Base-by-base conservation (phyloP, 164 flowering plant genomes). In the Buxus sempervirens region DNA sequence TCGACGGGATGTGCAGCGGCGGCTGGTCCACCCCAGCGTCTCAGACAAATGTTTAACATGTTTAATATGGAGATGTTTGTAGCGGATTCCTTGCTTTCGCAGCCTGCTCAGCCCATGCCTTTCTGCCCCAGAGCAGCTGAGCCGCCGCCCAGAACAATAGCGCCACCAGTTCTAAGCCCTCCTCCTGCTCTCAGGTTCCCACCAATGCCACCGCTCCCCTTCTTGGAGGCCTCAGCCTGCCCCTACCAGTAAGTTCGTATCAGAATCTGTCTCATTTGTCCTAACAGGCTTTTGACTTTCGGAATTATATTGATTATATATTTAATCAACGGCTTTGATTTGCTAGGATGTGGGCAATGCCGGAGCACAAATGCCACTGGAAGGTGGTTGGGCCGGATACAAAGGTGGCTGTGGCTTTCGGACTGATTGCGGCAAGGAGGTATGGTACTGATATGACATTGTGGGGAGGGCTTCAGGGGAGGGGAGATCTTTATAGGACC, bases 301-400 rank as follows among this genome's bases (percentile, higher is more conserved):
- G 38, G 38, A 7, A n/a, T 32, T 32, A 3, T 7, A 32, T 7
- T 32, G 38, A n/a, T n/a, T n/a, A n/a, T n/a, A n/a, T n/a, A n/a
- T n/a, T 32, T 7, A 32, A 32, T 8, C 32, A 22, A 24, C 42
- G 28, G 49, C 26, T 41, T 27, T 61, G 27, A 5, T 54, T 32
- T 58, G 7, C 15, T 77, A 95, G 99, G 81, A 77, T 36, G 25
- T 95, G 99, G 99, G 73, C 71, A 51, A 86, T 74, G 84, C 90
- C 91, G 12, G 84, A 87, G 73, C 75, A 88, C 82, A 82, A 64
- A 72, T 95, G 99, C 77, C 78, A 92, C 79, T 95, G 99, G 99
- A 92, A 78, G 70, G 81, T 76, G 54, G 80, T 95, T 65, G 76
- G 60, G 48, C 97, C 93, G 0, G 94, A 87, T 70, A 81, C 83